Conservation (phyloP, 371 early-diverging fungal species). For the Mortierella polycephala region DNA sequence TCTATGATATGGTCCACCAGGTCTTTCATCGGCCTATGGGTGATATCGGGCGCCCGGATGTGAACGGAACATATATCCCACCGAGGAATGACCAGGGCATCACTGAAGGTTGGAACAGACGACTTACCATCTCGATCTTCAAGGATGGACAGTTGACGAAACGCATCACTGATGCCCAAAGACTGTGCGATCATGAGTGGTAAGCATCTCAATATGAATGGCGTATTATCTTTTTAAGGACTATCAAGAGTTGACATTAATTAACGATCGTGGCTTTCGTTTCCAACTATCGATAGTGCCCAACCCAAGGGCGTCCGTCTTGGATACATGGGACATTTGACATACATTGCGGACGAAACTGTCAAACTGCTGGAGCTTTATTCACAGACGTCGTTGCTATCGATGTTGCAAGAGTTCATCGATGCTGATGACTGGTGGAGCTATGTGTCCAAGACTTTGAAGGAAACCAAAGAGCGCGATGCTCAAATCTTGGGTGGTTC, state of each 20-base stretch:
- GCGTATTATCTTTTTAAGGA: neutral
- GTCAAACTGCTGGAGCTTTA: slow-evolving; percentile 81
- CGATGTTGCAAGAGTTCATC: slow-evolving; percentile 63
- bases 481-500: slow-evolving; percentile 86
- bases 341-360: slow-evolving; percentile 93
- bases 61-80: slow-evolving; percentile 27
- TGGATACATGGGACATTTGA: slow-evolving; percentile 97
- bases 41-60: slow-evolving; percentile 55
- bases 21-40: slow-evolving; percentile 85
- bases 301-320: slow-evolving; percentile 87
- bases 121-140: slow-evolving; percentile 62
- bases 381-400: slow-evolving; percentile 30
- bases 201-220: slow-evolving; percentile 23
- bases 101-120: slow-evolving; percentile 28
- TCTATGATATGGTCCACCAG: slow-evolving; percentile 95
- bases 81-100: slow-evolving; percentile 22
- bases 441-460: slow-evolving; percentile 81
- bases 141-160: slow-evolving; percentile 81
- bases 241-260: neutral
- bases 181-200: slow-evolving; percentile 69
- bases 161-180: slow-evolving; percentile 80
- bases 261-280: neutral
- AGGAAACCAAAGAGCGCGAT: slow-evolving; percentile 88
- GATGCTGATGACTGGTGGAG: slow-evolving; percentile 85
- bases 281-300: slow-evolving; percentile 49